Evolutionary conservation across 2,329 filamentous ascomycete genomes (phyloP).

Genomic region (Colletotrichum costaricense): DNA sequence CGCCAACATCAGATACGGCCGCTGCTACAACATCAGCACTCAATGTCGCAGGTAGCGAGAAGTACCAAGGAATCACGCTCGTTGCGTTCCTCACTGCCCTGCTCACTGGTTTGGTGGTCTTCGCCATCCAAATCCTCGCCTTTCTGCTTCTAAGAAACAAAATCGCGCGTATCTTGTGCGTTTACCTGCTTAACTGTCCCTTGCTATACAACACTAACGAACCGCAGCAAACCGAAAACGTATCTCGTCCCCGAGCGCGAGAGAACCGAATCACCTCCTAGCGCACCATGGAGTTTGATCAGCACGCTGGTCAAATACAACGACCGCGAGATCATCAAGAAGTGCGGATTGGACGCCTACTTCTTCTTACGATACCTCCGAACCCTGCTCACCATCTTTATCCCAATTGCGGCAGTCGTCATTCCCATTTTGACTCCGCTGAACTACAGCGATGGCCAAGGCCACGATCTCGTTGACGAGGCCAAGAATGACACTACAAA

Average conservation of each 20-base stretch:
- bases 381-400: constrained; percentile 87
- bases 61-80: constrained; percentile 56
- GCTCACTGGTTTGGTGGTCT: constrained; percentile 70
- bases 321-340: constrained; percentile 88
- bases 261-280: constrained; percentile 80
- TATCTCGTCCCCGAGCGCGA: constrained; percentile 89
- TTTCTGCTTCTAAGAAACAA: constrained; percentile 84
- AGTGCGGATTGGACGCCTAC: constrained; percentile 96
- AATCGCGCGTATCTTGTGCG: constrained; percentile 84
- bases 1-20: background rate
- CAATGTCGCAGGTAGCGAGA: background rate
- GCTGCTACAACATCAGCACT: background rate
- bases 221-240: constrained; percentile 78
- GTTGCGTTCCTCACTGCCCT: constrained; percentile 74
- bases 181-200: constrained; percentile 34
- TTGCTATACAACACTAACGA: constrained; percentile 30
- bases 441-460: constrained; percentile 79
- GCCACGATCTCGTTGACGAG: constrained; percentile 60
- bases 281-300: constrained; percentile 62
- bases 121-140: constrained; percentile 72
- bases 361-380: constrained; percentile 92
- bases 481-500: background rate
- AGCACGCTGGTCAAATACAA: constrained; percentile 73
- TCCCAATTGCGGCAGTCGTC: constrained; percentile 82
- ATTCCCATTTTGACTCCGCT: constrained; percentile 88